Evolutionary conservation across 2,329 filamentous ascomycete species (phyloP), one percentile per base, ranked within the genome.

Genomic region (Phyllosticta capitalensis): DNA sequence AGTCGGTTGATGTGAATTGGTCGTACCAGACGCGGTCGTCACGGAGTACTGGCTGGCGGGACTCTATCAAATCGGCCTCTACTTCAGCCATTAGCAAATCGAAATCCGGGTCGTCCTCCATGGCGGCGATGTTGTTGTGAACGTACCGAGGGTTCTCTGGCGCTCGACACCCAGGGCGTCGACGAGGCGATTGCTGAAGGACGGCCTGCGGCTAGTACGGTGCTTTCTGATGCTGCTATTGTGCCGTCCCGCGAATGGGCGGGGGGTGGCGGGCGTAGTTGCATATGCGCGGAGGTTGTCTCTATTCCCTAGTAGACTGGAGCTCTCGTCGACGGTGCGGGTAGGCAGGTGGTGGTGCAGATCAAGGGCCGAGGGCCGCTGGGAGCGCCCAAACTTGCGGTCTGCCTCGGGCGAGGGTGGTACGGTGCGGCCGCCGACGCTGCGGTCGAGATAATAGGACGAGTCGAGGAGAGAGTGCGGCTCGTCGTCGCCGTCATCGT

Each of bases 11-110:
- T 5, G 91, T 96, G 69, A 96, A 96, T 74, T 99, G 94, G 77
- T 99, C 94, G 75, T 97, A 97, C 94, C 94, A 97, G 9, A 95
- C 88, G 62, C 94, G 86, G 65, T 97, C 91, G 68, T 96, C 89
- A 55, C 86, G 78, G 66, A 84, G 86, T 9, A 88, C 74, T 4
- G 84, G 86, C 33, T 79, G 76, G 67, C 86, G 88, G 54, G 85
- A 86, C 63, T 87, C 84, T 62, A 79, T 73, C 73, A 86, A 76
- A 62, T 80, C 80, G 28, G 81, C 79, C 66, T 71, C 73, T 54
- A 17, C 17, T 26, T 26, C 19, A 12, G 4, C 21, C 9, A 52
- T 59, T 9, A 59, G 52, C 45, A 48, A 22, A 45, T 45, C 38
- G 14, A 86, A 76, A 62, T 80, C 80, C 26, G 81, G 79, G 66